Evolutionary conservation across 371 early-diverging fungal species (phyloP), one percentile per base, ranked within the genome.

Genomic region (Mucor ambiguus): DNA sequence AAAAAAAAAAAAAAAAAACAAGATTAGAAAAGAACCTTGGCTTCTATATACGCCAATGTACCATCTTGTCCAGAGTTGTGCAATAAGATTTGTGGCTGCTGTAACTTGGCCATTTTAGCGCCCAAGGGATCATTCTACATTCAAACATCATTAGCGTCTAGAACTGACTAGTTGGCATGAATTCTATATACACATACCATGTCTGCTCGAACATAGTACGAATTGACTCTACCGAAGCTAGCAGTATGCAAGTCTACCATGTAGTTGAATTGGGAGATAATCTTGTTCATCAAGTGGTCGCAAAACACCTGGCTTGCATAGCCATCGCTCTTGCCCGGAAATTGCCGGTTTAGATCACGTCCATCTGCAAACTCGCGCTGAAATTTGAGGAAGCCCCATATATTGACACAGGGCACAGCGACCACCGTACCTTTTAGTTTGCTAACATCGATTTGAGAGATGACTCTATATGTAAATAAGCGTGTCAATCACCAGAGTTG

Each of bases 231-330:
- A 8, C 96, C 96, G 70, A 89, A 89, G 58, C 90, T 89, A 4
- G 96, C 95, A 0, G 96, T 96, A 65, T 96, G 96, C 69, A 96
- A 73, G 70, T 96, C 96, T 58, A 96, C 83, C 73, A 95, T 73
- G 61, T 92, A 92, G 49, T 93, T 85, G 71, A 95, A 93, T 62
- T 92, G 87, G 7, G 81, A 82, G 46, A 94, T 83, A 33, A 96
- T 84, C 64, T 92, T 90, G 41, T 86, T 84, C 85, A 96, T 88
- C 58, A 96, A 67, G 60, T 90, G 86, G 74, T 90, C 87, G 16
- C 92, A 90, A 69, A 90, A 96, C 16, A 93, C 90, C 70, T 93
- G 93, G 1, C 93, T 89, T 4, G 93, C 88, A 28, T 89, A 89
- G 0, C 95, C 95, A 48, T 78, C 78, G 64, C 71, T 70, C 58